These are phyloP conservation scores for Medicago arabica DNA, from an alignment of 306 rosid genomes.

Conservation along the genomic window DNA sequence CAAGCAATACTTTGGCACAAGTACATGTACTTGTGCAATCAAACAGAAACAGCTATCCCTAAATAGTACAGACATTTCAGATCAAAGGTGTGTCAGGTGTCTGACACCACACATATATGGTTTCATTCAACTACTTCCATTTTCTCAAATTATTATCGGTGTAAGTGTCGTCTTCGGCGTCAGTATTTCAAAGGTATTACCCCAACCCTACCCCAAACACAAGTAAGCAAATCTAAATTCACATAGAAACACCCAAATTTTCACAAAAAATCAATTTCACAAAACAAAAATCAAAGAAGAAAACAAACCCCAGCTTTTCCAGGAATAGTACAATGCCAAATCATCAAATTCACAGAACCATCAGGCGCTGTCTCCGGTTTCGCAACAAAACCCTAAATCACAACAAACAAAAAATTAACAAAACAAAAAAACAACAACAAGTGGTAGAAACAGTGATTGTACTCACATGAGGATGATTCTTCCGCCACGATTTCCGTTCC, in stretches of 20 bases:
- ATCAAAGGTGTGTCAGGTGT: background rate
- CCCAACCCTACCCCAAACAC: background rate
- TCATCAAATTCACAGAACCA: conserved; percentile 90
- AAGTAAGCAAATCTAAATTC: conserved; percentile 8
- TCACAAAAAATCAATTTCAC: background rate
- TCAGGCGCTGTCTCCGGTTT: conserved; percentile 84
- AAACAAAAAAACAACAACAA: background rate
- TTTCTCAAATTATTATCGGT: background rate
- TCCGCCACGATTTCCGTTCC: conserved; percentile 94
- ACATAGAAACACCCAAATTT: conserved; percentile 2
- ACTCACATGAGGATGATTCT: conserved; percentile 96
- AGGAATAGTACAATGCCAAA: conserved; percentile 96
- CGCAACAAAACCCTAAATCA: conserved; percentile 86
- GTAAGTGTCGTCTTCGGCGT: background rate
- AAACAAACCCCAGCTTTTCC: conserved; percentile 80
- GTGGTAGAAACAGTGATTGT: background rate
- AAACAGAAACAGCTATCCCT: background rate
- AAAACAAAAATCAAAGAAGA: background rate
- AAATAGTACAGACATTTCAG: background rate
- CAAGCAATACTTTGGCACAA: background rate
- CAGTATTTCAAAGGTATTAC: background rate
- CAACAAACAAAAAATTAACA: background rate
- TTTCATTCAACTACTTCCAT: background rate
- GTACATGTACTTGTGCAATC: background rate
- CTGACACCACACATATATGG: background rate